Evolutionary conservation across 2,329 filamentous ascomycete genomes (phyloP).

Genomic region (Aspergillus sp.): DNA sequence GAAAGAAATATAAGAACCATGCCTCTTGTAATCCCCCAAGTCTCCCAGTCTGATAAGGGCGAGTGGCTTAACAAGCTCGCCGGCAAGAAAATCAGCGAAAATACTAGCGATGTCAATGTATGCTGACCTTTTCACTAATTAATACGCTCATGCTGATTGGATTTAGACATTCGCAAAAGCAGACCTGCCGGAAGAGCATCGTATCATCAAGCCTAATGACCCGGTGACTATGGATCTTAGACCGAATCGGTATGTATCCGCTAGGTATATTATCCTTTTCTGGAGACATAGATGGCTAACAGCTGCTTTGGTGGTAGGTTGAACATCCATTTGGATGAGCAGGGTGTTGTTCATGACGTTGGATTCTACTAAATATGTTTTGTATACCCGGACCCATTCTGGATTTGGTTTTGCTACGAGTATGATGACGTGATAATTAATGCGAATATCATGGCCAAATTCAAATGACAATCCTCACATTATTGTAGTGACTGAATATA

Average conservation of each 20-base stretch:
- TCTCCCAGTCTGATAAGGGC: conserved; percentile 28
- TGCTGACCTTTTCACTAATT: not conserved
- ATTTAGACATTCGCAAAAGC: conserved; percentile 39
- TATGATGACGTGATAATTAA: too few relatives aligned
- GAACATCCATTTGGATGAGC: conserved; percentile 39
- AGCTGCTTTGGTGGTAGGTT: conserved; percentile 21
- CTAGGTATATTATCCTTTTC: not conserved
- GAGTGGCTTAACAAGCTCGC: conserved; percentile 41
- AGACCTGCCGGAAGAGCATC: conserved; percentile 39
- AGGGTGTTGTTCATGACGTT: conserved; percentile 40
- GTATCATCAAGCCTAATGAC: conserved; percentile 35
- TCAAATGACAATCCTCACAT: too few relatives aligned
- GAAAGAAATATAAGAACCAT: conserved; percentile 20
- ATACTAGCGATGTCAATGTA: conserved; percentile 30
- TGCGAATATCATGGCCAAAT: too few relatives aligned
- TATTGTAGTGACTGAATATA: too few relatives aligned
- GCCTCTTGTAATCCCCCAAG: conserved; percentile 43
- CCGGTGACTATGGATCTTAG: conserved; percentile 37
- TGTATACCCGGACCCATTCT: too few relatives aligned
- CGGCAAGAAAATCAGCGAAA: conserved; percentile 40
- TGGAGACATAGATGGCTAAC: too few relatives aligned
- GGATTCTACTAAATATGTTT: conserved; percentile 22
- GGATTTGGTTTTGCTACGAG: too few relatives aligned
- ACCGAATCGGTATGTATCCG: conserved; percentile 32
- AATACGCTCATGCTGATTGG: not conserved